A percentile compares a stretch with the other conserved stretches of the same genome.
phyloP scores from a whole-genome alignment of 352 stramenopile genomes.

The Phytophthora capsici region DNA sequence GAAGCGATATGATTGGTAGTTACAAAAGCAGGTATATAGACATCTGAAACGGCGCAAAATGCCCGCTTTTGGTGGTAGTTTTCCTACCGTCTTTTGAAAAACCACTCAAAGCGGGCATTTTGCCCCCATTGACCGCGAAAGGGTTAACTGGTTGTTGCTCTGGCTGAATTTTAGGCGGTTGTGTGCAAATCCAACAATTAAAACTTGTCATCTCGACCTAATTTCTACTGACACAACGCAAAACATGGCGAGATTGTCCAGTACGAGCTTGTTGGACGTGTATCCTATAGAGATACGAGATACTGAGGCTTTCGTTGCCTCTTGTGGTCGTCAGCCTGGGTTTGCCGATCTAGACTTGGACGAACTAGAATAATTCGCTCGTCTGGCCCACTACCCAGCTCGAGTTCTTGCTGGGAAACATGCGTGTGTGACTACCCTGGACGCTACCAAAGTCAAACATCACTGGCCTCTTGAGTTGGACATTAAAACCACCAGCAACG shows the following conservation, averaged over 20 bases:
- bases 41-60: too few species aligned
- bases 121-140: too few species aligned
- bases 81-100: too few species aligned
- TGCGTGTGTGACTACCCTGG: conserved; percentile 25
- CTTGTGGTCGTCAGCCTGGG: conserved; percentile 30
- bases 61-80: too few species aligned
- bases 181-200: conserved; percentile 11
- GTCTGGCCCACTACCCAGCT: conserved; percentile 66
- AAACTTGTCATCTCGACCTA: neutral
- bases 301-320: conserved; percentile 25
- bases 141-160: too few species aligned
- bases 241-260: neutral
- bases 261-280: conserved; percentile 48
- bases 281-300: conserved; percentile 43
- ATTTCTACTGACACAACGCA: neutral
- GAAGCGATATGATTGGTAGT: too few species aligned
- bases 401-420: conserved; percentile 51
- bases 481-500: conserved; percentile 31
- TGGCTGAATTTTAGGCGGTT: too few species aligned
- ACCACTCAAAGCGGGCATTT: too few species aligned
- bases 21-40: too few species aligned
- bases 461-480: conserved; percentile 55
- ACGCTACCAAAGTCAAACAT: conserved; percentile 38
- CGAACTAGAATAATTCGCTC: conserved; percentile 56
- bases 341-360: conserved; percentile 57